These are phyloP conservation scores for Amauroascus niger DNA, from an alignment of 2,329 filamentous ascomycete genomes.

Conservation along the genomic window DNA sequence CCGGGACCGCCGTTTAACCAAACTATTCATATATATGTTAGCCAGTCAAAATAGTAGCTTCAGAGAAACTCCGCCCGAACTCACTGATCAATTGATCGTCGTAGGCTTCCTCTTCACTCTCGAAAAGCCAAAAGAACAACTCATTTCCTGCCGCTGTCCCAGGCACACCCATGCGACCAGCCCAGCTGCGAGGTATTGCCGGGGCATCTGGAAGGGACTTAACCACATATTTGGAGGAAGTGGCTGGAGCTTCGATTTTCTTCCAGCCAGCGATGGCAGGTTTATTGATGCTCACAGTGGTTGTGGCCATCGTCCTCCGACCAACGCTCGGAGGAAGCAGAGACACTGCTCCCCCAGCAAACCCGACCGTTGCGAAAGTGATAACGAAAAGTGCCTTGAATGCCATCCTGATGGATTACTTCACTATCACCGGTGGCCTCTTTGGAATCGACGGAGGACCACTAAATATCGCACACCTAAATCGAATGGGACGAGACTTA, in stretches of 20 bases:
- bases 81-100: conserved; percentile 30
- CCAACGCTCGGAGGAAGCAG: neutral
- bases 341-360: neutral
- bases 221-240: conserved; percentile 15
- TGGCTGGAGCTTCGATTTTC: too few species aligned
- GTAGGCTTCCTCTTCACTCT: conserved; percentile 24
- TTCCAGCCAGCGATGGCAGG: neutral
- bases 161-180: conserved; percentile 28
- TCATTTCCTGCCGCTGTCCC: conserved; percentile 23
- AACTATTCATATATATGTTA: conserved; percentile 8
- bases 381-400: neutral
- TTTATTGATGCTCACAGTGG: neutral
- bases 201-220: conserved; percentile 24
- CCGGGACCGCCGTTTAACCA: conserved; percentile 18
- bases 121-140: conserved; percentile 33
- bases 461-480: neutral
- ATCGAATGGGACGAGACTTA: neutral
- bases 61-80: conserved; percentile 9
- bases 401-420: neutral
- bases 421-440: neutral
- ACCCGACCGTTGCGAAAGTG: neutral
- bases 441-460: neutral
- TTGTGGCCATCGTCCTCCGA: neutral
- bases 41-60: neutral
- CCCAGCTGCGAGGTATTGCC: conserved; percentile 27